Base-by-base conservation (phyloP, 345 rosid genomes). In the Salix arbutifolia region DNA sequence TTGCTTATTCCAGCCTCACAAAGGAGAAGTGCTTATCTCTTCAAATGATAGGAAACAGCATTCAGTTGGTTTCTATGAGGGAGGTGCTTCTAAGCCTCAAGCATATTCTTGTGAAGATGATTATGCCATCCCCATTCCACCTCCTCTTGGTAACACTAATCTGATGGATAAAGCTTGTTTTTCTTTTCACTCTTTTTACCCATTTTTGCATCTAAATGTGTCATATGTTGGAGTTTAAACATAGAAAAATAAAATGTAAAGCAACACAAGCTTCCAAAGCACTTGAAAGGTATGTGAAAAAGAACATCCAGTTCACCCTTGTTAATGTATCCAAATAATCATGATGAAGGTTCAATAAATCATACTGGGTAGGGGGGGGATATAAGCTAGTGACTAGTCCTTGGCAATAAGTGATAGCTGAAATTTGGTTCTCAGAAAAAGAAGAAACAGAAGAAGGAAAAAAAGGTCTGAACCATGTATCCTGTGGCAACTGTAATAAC, bases 91-190 rank as follows among this genome's bases (percentile, higher is more conserved):
- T 69, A 66, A 38, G 65, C 75, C 82, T 60, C 76, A 67, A 70
- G 44, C 48, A 26, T 70, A 61, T 64, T 12, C 76, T 40, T 14
- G 52, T 65, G 30, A 26, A n/a, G 81, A 79, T 40, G 84, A 78
- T 76, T 30, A 71, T 71, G 48, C 64, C 71, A 86, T 91, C 74
- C 94, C 89, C 16, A 83, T 83, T 64, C 97, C 92, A 61, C 92
- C 93, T 73, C 67, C 79, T 8, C 79, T 89, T 78, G 92, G 94
- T 92, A 89, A 85, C 71, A 73, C 7, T 66, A 56, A 17, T 61
- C 40, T 21, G 19, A 31, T 28, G 33, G 9, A 28, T 4, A 28
- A 31, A 25, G 19, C n/a, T 14, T 26, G 11, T 23, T 6, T 30
- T 65, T 18, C 40, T 67, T 21, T 13, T 52, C 8, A 5, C 52